Evolutionary conservation across 23 red algal species (phyloP), one percentile per base, ranked within the genome.

Genomic region (Agarophyton chilense): DNA sequence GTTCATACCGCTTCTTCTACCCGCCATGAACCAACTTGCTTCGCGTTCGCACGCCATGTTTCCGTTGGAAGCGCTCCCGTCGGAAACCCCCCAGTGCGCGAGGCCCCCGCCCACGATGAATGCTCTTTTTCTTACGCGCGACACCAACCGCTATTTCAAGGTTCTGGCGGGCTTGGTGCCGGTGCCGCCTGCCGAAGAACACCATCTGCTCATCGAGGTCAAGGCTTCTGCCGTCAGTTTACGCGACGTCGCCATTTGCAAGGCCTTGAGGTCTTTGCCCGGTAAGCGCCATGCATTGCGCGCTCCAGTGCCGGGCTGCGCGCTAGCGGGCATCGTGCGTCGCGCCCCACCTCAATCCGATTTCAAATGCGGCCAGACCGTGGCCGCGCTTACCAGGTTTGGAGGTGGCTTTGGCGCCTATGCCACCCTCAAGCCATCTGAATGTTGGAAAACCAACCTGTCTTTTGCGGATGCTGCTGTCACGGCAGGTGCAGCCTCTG

Each of bases 401-500:
- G 65, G 65, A 2, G 65, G 65, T 34, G 65, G 2, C 4, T 72
- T 72, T 13, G 65, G 36, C 34, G 2, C 65, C 8, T 72, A 72
- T 24, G 65, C 65, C 21, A n/a, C 65, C 65, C 17, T 72, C 26
- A 40, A 40, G 34, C 36, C 65, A 1, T 14, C 34, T 5, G 65
- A 72, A 34, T 72, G 65, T n/a, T 72, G 65, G 65, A 17, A 1
- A 3, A 72, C 65, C 35, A 40, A n/a, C 34, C 35, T 72, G 65
- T 25, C 65, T 1, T 72, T 72, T 13, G 65, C 65, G 19, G 65
- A 72, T 28, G 65, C 65, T 43, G 65, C 65, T 13, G 65, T 35
- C 35, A 72, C 65, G 3, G 65, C 65, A 19, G 65, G 65, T n/a
- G 65, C 65, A 19, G 65, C 65, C 31, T 72, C 65, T 4, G 65